Evolutionary conservation across 1,284 basidiomycete species (phyloP), one percentile per base, ranked within the genome.

Genomic region (Mycena sp.): DNA sequence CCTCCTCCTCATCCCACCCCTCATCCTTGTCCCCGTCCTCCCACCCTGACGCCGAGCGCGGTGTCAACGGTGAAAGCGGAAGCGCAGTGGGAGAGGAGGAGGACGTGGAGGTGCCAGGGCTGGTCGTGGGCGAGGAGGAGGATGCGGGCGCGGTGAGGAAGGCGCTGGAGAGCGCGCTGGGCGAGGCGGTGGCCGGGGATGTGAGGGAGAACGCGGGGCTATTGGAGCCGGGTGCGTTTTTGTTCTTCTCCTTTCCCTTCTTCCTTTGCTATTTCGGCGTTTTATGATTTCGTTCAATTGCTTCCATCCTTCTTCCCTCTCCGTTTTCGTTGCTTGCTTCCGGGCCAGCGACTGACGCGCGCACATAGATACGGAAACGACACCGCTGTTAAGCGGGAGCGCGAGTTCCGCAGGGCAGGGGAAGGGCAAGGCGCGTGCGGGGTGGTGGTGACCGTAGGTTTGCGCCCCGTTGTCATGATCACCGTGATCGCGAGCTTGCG

Each of bases 151-250:
- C 70, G 4, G 67, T 71, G 21, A 28, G 59, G 29, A 68, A 66
- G 45, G 71, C 70, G 28, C 43, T 71, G 32, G 68, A 64, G 46
- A 72, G 67, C 50, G 72, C 71, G 37, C 56, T 72, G 19, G 70
- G 70, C 38, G 70, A 69, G 54, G 71, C 71, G 49, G 72, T 70
- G 6, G 69, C 68, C 44, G 65, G 43, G 44, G 70, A 73, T 65
- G 68, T 71, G 16, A 28, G 70, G 52, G 60, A 64, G 43, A 60
- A 63, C 23, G 28, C 30, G 14, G 62, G 7, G 16, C 30, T 32
- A 17, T 9, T 37, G 40, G 35, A 37, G n/a, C n/a, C n/a, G n/a
- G n/a, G n/a, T n/a, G n/a, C n/a, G n/a, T n/a, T n/a, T n/a, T n/a
- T n/a, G n/a, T n/a, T n/a, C n/a, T n/a, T n/a, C n/a, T n/a, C n/a